Evolutionary conservation across 73 alveolate species (phyloP), one percentile per base, ranked within the genome.

Genomic region (Tetrahymena borealis): DNA sequence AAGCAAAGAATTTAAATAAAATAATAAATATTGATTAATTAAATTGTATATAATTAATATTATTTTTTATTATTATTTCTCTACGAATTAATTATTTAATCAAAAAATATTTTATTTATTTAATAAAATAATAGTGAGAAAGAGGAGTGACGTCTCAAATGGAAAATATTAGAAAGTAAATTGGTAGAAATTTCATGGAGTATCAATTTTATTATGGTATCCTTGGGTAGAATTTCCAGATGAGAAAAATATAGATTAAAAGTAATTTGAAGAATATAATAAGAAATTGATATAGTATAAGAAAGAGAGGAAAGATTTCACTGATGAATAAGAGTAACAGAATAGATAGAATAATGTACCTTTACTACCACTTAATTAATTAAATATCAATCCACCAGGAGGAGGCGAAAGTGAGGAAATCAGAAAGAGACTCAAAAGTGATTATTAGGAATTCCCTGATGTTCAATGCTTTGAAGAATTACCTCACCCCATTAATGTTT

Each of bases 131-230:
- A 41, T 41, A 60, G 85, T 60, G 85, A 60, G 85, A 15, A 60
- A 60, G 28, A 60, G 28, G 28, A 18, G 37, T 18, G 85, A 60
- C 28, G 85, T 60, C 37, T 32, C 85, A 6, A 93, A 28, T 40
- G 91, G 93, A 31, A 33, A 35, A 6, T 90, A 93, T 41, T 90
- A 36, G 16, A 38, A 35, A 37, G 91, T 93, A 13, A 90, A 93
- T 18, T 93, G 95, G 95, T 31, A 33, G 35, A 38, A 85, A 79
- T 79, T 93, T n/a, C 24, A 32, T 38, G 93, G 91, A 41, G 95
- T 93, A n/a, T 92, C 95, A 9, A 92, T 90, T 18, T 36, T 93
- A 18, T 93, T 93, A 16, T 93, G 95, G 95, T 93, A 93, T 90
- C 90, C 95, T n/a, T 92, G 93, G 40, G 12, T 12, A 2, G 39